A percentile compares a stretch with the other conserved stretches of the same genome.
phyloP scores from a whole-genome alignment of 495 filamentous ascomycete species.

The Podospora pseudoanserina region DNA sequence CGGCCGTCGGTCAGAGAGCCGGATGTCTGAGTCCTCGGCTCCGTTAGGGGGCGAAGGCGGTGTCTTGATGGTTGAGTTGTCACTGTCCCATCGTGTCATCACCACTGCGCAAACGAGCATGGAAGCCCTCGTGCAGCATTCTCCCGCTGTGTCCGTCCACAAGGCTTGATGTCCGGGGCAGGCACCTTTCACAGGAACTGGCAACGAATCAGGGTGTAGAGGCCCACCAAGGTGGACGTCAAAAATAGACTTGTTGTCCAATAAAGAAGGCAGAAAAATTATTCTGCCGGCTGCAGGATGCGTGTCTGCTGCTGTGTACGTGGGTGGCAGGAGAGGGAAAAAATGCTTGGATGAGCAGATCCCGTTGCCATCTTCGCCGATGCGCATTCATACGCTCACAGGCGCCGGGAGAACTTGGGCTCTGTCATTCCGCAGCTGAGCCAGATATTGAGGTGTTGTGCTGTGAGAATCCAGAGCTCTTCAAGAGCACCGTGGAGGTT shows the following conservation, averaged over 20 bases:
- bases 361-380: neutral
- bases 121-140: conserved; percentile 2
- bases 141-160: neutral
- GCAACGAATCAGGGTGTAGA: conserved; percentile 13
- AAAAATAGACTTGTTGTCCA: conserved; percentile 17
- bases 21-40: conserved; percentile 7
- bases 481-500: neutral
- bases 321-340: conserved; percentile 10
- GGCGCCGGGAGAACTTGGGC: neutral
- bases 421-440: neutral
- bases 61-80: conserved; percentile 16
- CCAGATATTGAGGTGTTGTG: neutral
- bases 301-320: conserved; percentile 11
- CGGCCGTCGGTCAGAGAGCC: conserved; percentile 22
- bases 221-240: conserved; percentile 7
- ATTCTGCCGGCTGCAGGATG: conserved; percentile 17
- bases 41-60: conserved; percentile 11
- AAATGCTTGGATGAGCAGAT: neutral
- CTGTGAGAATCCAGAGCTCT: neutral
- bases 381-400: neutral
- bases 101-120: conserved; percentile 18
- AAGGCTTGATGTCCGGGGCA: neutral
- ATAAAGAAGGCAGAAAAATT: conserved; percentile 19
- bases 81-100: conserved; percentile 15
- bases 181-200: neutral